These are phyloP conservation scores for Zygoascus biomembranicola DNA, from an alignment of 805 yeast genomes.

Conservation along the genomic window DNA sequence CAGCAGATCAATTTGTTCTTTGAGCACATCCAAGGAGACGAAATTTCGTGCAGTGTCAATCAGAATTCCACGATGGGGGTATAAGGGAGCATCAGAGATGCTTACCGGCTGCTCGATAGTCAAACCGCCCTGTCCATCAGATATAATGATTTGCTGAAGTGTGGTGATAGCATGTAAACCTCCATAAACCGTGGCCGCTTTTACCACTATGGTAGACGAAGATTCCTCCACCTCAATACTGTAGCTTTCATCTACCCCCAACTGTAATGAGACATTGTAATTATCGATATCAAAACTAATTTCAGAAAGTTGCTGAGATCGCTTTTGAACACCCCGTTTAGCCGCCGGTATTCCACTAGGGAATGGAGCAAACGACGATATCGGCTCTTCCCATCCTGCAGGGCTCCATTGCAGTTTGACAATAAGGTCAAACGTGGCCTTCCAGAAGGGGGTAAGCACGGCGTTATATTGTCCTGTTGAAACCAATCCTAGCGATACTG, in stretches of 20 bases:
- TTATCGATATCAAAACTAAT: slow-evolving; percentile 18
- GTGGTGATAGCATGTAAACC: slow-evolving; percentile 36
- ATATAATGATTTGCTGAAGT: slow-evolving; percentile 30
- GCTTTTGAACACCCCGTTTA: background rate
- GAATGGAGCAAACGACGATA: slow-evolving; percentile 18
- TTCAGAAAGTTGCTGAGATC: background rate
- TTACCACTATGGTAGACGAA: slow-evolving; percentile 13
- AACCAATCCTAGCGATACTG: slow-evolving; percentile 1
- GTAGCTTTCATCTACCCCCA: slow-evolving; percentile 34
- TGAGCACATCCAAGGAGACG: slow-evolving; percentile 22
- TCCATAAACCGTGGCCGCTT: slow-evolving; percentile 35
- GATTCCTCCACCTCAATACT: slow-evolving; percentile 6
- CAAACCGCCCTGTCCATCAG: slow-evolving; percentile 12
- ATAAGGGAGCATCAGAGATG: slow-evolving; percentile 31
- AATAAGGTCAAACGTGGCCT: slow-evolving; percentile 20
- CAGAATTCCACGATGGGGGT: slow-evolving; percentile 34
- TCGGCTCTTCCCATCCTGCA: slow-evolving; percentile 23
- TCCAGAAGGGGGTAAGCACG: slow-evolving; percentile 22
- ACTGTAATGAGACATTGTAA: slow-evolving; percentile 25
- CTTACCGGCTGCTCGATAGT: slow-evolving; percentile 30
- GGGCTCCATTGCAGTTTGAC: slow-evolving; percentile 30
- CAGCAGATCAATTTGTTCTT: slow-evolving; percentile 34
- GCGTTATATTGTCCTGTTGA: slow-evolving; percentile 6
- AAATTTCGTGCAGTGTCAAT: slow-evolving; percentile 36
- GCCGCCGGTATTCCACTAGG: slow-evolving; percentile 11